These are phyloP conservation scores for Xylariaceae sp. DNA, from an alignment of 2,329 filamentous ascomycete genomes.

Conservation along the genomic window DNA sequence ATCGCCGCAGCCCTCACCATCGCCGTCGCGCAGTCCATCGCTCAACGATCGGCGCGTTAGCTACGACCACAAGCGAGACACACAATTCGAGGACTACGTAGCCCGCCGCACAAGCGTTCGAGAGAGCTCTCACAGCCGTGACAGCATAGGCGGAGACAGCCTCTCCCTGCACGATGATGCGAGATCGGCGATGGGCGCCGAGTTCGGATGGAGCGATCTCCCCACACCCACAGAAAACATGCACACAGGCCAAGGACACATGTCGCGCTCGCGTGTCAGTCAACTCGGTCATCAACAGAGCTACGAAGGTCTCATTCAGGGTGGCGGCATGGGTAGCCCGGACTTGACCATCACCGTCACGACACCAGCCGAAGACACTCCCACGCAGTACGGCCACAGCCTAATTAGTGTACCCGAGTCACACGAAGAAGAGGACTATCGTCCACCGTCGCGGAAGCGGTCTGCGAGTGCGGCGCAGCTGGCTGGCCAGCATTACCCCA, in stretches of 20 bases:
- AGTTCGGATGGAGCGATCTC: conserved; percentile 28
- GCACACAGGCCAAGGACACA: conserved; percentile 8
- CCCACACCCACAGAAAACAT: background rate
- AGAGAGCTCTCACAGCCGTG: background rate
- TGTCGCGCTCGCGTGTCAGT: conserved; percentile 19
- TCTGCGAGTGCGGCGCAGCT: conserved; percentile 10
- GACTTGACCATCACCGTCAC: conserved; percentile 5
- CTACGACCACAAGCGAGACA: conserved; percentile 45
- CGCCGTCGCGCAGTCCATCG: conserved; percentile 4
- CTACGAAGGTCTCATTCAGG: conserved; percentile 22
- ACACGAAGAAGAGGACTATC: conserved; percentile 25
- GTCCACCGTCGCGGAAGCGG: background rate
- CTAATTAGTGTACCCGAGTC: conserved; percentile 29
- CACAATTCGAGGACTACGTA: conserved; percentile 45
- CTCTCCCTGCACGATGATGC: conserved; percentile 22
- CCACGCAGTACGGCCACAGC: conserved; percentile 19
- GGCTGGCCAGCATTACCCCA: conserved; percentile 7
- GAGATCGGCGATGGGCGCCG: conserved; percentile 29
- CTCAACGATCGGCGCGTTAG: conserved; percentile 21
- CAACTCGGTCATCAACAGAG: conserved; percentile 24
- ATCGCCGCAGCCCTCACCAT: conserved; percentile 15
- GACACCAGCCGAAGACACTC: conserved; percentile 11
- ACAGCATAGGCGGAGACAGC: conserved; percentile 16
- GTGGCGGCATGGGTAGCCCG: conserved; percentile 15
- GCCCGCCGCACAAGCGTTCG: conserved; percentile 29